A percentile compares a stretch with the other conserved stretches of the same genome.
Evolutionary conservation across 768 basidiomycete species (phyloP).

Genomic region (Hortiboletus flavorubellus): DNA sequence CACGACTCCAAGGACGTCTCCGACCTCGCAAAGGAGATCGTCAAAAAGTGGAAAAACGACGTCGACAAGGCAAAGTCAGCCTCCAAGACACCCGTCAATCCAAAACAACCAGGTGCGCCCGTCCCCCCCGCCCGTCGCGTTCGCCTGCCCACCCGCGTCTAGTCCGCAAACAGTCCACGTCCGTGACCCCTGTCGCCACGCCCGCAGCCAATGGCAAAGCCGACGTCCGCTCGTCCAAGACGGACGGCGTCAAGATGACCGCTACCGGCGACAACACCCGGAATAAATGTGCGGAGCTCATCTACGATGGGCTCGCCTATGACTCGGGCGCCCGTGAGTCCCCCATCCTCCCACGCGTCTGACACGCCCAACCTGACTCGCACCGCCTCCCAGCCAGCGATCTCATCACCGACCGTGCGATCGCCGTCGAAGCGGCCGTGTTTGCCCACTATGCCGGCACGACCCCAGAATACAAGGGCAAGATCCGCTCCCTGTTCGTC

Average conservation of each 20-base stretch:
- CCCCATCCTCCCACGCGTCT: neutral
- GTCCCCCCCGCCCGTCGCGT: neutral
- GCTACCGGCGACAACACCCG: slow-evolving; percentile 69
- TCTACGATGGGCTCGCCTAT: slow-evolving; percentile 86
- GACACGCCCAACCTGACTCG: slow-evolving; percentile 5
- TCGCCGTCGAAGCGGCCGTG: slow-evolving; percentile 69
- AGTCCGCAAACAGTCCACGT: slow-evolving; percentile 35
- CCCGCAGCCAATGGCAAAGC: slow-evolving; percentile 32
- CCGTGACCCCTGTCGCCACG: slow-evolving; percentile 38
- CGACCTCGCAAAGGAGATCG: slow-evolving; percentile 85
- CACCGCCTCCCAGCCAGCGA: slow-evolving; percentile 51
- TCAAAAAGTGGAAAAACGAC: slow-evolving; percentile 87
- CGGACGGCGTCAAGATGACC: slow-evolving; percentile 61
- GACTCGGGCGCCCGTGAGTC: slow-evolving; percentile 88
- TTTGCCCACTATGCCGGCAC: slow-evolving; percentile 42
- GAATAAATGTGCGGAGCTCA: slow-evolving; percentile 83
- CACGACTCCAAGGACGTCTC: slow-evolving; percentile 71
- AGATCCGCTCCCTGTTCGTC: slow-evolving; percentile 84
- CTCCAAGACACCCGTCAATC: slow-evolving; percentile 12
- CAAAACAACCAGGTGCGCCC: slow-evolving; percentile 38
- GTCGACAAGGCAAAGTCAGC: slow-evolving; percentile 67
- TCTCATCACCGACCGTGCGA: slow-evolving; percentile 61
- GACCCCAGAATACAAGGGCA: slow-evolving; percentile 59
- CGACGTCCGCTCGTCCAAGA: slow-evolving; percentile 54
- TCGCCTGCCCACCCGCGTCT: slow-evolving; percentile 1